Evolutionary conservation across 1,139 yeast species (phyloP), one percentile per base, ranked within the genome.

Genomic region (Casaregolazyma lundiana): DNA sequence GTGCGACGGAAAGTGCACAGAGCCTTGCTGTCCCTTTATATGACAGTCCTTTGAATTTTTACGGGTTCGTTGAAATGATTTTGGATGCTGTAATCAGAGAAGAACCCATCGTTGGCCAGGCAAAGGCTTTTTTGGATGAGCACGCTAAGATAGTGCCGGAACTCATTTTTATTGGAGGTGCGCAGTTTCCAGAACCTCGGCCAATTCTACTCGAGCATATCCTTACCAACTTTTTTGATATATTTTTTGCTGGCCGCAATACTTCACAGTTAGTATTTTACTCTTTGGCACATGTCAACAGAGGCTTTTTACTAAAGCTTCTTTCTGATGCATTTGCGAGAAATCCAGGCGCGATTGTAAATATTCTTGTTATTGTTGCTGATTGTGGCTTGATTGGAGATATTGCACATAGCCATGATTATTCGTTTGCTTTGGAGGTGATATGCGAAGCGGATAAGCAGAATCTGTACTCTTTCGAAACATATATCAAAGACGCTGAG

Each of bases 101-200:
- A 24, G 61, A 59, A 4, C 55, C 54, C 6, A 42, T 53, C 15
- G 55, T 55, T 16, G 57, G 54, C 8, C 49, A 50, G 15, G 62
- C 66, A 11, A 56, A 60, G 41, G 47, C 57, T 3, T 57, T 65
- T 44, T 48, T 67, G 38, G 70, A 67, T 46, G 49, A 50, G 3
- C 60, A 61, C 32, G 68, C 66, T 16, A 66, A 66, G 46, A 40
- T 56, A 9, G 53, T 61, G 16, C 70, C 71, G 1, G 71, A 66
- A 49, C 59, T 67, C 17, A 56, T 67, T 37, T 58, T 67, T 38
- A 50, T 66, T 6, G 71, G 71, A 13, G 66, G 67, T 7, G 52
- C 64, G 16, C 56, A 59, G 22, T 53, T 64, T 38, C 63, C 68
- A 6, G 58, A 59, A 41, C 71, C 71, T 6, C 64, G 70, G 69